Percentiles rank a stretch among this genome's conserved stretches.
Evolutionary conservation across 2,329 filamentous ascomycete species (phyloP).

Genomic region (Ascosphaera aggregata): DNA sequence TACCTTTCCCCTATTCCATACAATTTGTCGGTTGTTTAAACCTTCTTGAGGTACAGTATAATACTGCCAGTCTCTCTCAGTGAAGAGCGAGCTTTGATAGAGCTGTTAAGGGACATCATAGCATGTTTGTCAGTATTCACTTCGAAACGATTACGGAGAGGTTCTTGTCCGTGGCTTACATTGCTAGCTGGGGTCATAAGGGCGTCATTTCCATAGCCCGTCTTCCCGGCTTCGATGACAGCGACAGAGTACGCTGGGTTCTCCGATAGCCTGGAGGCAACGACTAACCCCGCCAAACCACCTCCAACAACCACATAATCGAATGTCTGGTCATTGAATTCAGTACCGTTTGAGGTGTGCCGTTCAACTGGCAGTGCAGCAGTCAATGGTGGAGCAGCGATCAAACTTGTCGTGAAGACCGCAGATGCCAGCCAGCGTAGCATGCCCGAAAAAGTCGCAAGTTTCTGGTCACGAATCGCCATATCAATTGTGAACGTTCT

Average conservation of each 20-base stretch:
- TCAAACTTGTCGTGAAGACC: neutral
- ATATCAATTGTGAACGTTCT: neutral
- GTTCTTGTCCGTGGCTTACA: neutral
- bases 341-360: neutral
- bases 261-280: conserved; percentile 15
- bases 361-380: neutral
- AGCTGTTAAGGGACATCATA: too few relatives aligned
- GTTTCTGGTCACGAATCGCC: neutral
- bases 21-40: conserved; percentile 6
- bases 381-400: neutral
- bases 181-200: neutral
- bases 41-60: neutral
- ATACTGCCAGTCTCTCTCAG: neutral
- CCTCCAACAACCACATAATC: conserved; percentile 15
- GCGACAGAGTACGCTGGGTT: conserved; percentile 8
- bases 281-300: conserved; percentile 12
- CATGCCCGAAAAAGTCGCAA: neutral
- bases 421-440: neutral
- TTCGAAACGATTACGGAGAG: too few relatives aligned
- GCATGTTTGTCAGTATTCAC: too few relatives aligned
- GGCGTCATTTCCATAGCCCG: neutral
- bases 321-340: conserved; percentile 4
- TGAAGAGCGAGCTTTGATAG: neutral
- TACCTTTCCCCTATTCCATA: conserved; percentile 9
- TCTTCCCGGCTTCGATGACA: conserved; percentile 9